Evolutionary conservation across 2,329 filamentous ascomycete species (phyloP), one percentile per base, ranked within the genome.

Genomic region (Colletotrichum noveboracense): DNA sequence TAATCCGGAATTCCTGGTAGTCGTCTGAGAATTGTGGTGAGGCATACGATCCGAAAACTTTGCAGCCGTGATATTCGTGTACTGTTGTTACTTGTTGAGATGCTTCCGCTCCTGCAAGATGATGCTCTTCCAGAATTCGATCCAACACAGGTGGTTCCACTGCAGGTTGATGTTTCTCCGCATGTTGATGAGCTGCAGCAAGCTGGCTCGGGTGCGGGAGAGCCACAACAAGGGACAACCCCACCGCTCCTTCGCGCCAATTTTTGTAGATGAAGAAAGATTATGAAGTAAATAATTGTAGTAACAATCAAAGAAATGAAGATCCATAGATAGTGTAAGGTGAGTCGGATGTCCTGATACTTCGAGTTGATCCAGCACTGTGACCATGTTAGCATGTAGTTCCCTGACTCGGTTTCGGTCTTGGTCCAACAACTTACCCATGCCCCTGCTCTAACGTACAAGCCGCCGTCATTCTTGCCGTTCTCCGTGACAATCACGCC

Each of bases 261-360:
- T 28, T 75, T 76, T 68, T 85, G 84, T 6, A 87, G 80, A 38
- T 83, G 83, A 52, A 86, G 67, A 77, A 86, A 87, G 64, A 88
- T 86, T 73, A 83, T 77, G 7, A 81, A 71, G 78, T 88, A 88
- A 1, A 88, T 79, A n/a, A 81, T 68, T 0, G 81, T 81, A 0
- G 87, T 88, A 12, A 83, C 76, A 2, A 78, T 80, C 5, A 88
- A 80, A 1, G 82, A 83, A 14, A 87, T 79, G 58, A 88, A 93
- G 70, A 94, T 92, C 90, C 91, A 94, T 36, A 93, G 83, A 77
- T 94, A 94, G 79, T 94, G 92, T 0, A 91, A 87, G 77, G 88
- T 87, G 1, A 94, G 85, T 56, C 92, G 90, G 9, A 93, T 85
- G 3, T 84, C 81, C 56, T 88, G 85, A 78, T 90, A 91, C 18